These are phyloP conservation scores for Alopecurus myosuroides DNA, from an alignment of 176 grass and related monocot species.

Conservation along the genomic window DNA sequence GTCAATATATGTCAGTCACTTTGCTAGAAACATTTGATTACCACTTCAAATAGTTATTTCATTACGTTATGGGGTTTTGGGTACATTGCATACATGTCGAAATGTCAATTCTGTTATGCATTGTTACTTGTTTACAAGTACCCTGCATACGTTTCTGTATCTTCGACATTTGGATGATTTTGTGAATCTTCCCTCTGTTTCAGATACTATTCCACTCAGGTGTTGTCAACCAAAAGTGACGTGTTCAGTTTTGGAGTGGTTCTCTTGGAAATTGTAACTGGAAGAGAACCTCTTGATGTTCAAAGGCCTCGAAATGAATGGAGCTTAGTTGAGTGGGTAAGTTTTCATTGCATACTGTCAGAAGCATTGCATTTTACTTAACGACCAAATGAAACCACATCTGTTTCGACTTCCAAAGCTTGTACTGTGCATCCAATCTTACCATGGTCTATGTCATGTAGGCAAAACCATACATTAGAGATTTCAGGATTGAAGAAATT, in stretches of 20 bases:
- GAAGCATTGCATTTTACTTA: neutral
- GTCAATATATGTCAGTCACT: too few relatives aligned
- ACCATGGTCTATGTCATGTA: neutral
- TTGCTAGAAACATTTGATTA: too few relatives aligned
- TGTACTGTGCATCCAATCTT: neutral
- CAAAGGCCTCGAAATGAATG: constrained; percentile 51
- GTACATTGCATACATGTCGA: neutral
- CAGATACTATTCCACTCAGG: constrained; percentile 74
- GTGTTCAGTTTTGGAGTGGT: constrained; percentile 78
- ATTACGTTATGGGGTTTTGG: too few relatives aligned
- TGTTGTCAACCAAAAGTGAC: constrained; percentile 58
- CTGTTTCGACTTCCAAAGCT: neutral
- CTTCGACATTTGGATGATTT: neutral
- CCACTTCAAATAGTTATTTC: too few relatives aligned
- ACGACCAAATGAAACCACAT: neutral
- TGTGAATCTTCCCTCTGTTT: constrained; percentile 19
- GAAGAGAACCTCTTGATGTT: constrained; percentile 73
- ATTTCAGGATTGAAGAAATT: constrained; percentile 73
- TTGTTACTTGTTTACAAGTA: neutral
- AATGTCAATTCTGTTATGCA: neutral
- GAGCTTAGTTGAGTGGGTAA: constrained; percentile 82
- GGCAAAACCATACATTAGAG: constrained; percentile 66
- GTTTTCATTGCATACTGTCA: neutral
- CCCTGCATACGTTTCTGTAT: neutral
- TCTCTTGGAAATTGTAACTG: constrained; percentile 71